Evolutionary conservation across 140 eudicot genomes (phyloP), one percentile per base, ranked within the genome.

Genomic region (Oenanthe javanica): DNA sequence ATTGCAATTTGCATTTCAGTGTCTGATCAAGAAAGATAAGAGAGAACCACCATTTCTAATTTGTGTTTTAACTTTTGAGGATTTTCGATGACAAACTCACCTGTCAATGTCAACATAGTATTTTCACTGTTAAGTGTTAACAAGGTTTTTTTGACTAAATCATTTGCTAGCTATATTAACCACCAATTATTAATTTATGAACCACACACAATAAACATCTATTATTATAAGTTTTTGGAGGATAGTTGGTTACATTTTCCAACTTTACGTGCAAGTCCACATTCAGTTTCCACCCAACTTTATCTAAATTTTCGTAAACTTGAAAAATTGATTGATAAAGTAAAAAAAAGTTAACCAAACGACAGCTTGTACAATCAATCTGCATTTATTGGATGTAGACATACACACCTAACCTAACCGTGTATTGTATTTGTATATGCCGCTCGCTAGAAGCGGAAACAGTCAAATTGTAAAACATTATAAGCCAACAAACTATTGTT

Each of bases 41-140:
- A 79, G 9, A 67, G 61, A 69, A 49, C 70, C 79, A 31, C 99
- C 99, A 95, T 92, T 91, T 95, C 97, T 70, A 95, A 82, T 80
- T 95, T 95, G 82, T 71, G 84, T 82, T 95, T 95, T 74, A 95
- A 78, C 86, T 95, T 92, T 80, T 95, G 97, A 82, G 99, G 99
- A 76, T 97, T 95, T 83, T 95, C 97, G 43, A 95, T 92, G 46
- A 93, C 90, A 78, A 95, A 95, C 54, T 92, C 92, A 49, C 98
- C 98, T 93, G 97, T 59, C 76, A 80, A 51, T 31, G 36, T 31
- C 36, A 31, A 31, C 59, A 75, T 54, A 75, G 72, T 47, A 75
- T 42, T 42, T 69, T 9, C 61, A 12, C 2, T 11, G 80, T 45
- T 12, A 11, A 27, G 36, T 31, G 36, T 31, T 31, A 31, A 31